phyloP scores from a whole-genome alignment of 768 basidiomycete species.

The Glaciozyma martinii region DNA sequence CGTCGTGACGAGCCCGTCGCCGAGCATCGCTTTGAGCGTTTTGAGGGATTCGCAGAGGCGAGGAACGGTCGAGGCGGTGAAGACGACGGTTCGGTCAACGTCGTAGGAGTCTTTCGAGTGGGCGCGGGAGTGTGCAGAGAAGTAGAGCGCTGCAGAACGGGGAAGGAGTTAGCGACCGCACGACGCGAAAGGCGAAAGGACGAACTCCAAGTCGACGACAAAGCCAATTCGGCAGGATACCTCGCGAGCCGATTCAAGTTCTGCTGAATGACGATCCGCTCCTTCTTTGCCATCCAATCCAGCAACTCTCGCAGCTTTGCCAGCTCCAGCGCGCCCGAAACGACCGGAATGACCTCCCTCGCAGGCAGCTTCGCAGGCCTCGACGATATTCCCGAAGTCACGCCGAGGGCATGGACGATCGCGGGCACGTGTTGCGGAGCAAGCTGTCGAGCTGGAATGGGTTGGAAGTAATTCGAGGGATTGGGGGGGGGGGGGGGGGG shows the following conservation, averaged over 20 bases:
- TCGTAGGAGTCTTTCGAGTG: conserved; percentile 7
- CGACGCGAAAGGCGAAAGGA: not conserved
- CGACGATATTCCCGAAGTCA: too few species aligned
- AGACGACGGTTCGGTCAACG: conserved; percentile 19
- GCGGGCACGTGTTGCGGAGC: too few species aligned
- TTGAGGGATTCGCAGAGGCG: conserved; percentile 16
- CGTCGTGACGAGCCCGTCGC: not conserved
- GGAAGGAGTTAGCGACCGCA: not conserved
- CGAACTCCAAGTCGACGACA: conserved; percentile 25
- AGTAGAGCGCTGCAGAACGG: conserved; percentile 20
- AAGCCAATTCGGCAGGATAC: conserved; percentile 20
- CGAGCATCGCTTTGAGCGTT: conserved; percentile 12
- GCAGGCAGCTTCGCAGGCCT: too few species aligned
- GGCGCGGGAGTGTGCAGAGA: conserved; percentile 22
- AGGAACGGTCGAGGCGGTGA: conserved; percentile 15
- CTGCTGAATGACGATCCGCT: conserved; percentile 4
- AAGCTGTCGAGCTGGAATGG: too few species aligned
- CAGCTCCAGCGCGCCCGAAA: not conserved
- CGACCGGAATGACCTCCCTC: too few species aligned
- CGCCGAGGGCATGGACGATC: too few species aligned
- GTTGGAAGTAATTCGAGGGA: too few species aligned
- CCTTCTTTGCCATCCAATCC: not conserved
- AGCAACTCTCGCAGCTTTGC: not conserved
- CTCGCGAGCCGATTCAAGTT: conserved; percentile 17
- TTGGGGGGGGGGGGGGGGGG: too few species aligned